Base-by-base conservation (phyloP, 331 rosid genomes). In the Pyrus hybrid region DNA sequence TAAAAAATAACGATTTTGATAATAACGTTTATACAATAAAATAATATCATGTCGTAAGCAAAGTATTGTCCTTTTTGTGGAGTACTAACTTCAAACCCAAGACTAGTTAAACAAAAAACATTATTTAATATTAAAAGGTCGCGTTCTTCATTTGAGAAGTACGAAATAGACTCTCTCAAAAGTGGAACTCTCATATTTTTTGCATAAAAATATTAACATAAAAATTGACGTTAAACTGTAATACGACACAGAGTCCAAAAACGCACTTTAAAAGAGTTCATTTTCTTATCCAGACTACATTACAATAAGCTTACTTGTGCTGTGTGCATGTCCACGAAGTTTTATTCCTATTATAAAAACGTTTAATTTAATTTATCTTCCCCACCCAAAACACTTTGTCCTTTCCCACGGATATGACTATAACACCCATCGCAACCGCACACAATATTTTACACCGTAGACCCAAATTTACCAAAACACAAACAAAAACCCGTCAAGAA, bases 301-400 rank as follows among this genome's bases (percentile, higher is more conserved):
- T 26, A 41, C 58, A 23, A 72, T 16, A 74, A 84, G 80, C 87
- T 51, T 81, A 83, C 85, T 74, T 62, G 67, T 32, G 54, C 77
- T 70, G 37, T 33, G 74, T 81, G 82, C 79, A 63, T 60, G 61
- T 64, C 57, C 83, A 83, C 86, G 64, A 77, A 76, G 63, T 71
- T 73, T 63, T 63, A 67, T 81, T 77, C 69, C 73, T 60, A 69
- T 26, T 11, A 60, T 17, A 60, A 60, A 21, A 1, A 2, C 8
- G 47, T 68, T 58, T 4, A 11, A 37, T 41, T 18, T 61, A 68
- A 41, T 61, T 28, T 28, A n/a, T 69, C 13, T 1, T 2, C 29
- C 61, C 6, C 45, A 2, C 68, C 3, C 6, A 26, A 14, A 8
- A 56, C 43, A 4, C 16, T 25, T 13, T 11, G 6, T 49, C 79